phyloP scores from a whole-genome alignment of 2,329 filamentous ascomycete species.

The Penicillium nordicum region DNA sequence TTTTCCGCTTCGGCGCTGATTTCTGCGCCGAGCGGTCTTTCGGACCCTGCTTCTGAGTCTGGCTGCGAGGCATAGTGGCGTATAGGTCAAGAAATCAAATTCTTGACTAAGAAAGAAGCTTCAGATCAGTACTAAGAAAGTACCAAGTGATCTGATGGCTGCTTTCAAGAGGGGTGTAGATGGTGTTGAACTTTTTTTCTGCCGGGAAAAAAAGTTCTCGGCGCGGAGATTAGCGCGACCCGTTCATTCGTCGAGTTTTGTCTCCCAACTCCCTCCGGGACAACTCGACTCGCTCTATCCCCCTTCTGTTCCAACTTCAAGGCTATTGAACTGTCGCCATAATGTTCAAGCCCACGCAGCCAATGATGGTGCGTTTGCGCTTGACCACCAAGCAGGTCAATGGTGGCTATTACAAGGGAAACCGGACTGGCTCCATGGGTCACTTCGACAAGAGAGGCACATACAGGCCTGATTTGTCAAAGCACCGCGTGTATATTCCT shows the following conservation, averaged over 20 bases:
- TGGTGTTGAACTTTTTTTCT: constrained; percentile 28
- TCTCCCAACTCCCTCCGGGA: constrained; percentile 5
- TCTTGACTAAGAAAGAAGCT: not conserved
- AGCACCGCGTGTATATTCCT: constrained; percentile 80
- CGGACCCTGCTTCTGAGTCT: constrained; percentile 40
- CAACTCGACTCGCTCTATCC: constrained; percentile 21
- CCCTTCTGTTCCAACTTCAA: not conserved
- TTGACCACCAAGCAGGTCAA: constrained; percentile 92
- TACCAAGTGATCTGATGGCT: constrained; percentile 10
- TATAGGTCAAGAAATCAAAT: constrained; percentile 1
- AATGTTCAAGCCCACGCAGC: constrained; percentile 45
- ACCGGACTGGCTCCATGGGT: constrained; percentile 82
- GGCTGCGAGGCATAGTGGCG: constrained; percentile 41
- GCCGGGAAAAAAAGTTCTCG: constrained; percentile 36
- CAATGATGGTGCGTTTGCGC: constrained; percentile 67
- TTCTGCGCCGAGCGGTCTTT: constrained; percentile 39
- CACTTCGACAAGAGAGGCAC: constrained; percentile 60
- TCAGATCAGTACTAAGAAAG: constrained; percentile 1
- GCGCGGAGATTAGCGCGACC: constrained; percentile 32
- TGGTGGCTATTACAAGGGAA: constrained; percentile 97
- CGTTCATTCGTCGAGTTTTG: constrained; percentile 21
- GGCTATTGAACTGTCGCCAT: constrained; percentile 11
- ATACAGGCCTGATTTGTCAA: constrained; percentile 78
- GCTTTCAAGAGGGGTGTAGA: constrained; percentile 15
- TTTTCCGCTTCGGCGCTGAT: constrained; percentile 48